Evolutionary conservation across 768 basidiomycete species (phyloP).

Genomic region (Leccinum boreale): DNA sequence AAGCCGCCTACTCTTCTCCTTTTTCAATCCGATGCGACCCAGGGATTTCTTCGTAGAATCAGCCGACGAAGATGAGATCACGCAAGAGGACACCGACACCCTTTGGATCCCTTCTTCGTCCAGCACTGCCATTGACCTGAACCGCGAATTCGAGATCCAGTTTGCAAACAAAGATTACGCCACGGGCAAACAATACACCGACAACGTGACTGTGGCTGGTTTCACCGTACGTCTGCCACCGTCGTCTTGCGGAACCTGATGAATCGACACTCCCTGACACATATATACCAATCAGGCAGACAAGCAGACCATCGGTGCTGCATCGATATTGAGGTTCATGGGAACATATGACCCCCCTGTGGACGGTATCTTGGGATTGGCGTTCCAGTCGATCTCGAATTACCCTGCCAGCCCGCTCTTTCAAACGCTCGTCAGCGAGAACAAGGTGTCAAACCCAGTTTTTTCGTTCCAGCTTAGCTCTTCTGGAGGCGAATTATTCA

Average conservation of each 20-base stretch:
- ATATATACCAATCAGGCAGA: neutral
- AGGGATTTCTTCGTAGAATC: neutral
- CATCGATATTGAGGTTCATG: too few relatives aligned
- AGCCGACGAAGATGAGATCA: neutral
- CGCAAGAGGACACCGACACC: neutral
- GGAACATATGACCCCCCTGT: too few relatives aligned
- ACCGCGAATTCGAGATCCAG: neutral
- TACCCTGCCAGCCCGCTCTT: too few relatives aligned
- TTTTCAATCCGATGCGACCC: neutral
- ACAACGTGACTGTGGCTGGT: neutral
- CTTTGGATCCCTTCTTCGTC: neutral
- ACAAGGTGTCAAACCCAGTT: too few relatives aligned
- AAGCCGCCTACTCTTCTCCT: neutral
- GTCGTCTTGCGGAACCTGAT: neutral
- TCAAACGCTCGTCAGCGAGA: too few relatives aligned
- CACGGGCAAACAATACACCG: neutral
- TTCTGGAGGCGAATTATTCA: too few relatives aligned
- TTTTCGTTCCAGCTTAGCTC: too few relatives aligned
- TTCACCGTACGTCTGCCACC: neutral
- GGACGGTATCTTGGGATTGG: too few relatives aligned
- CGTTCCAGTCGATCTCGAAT: too few relatives aligned
- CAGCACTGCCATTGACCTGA: neutral
- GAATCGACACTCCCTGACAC: neutral
- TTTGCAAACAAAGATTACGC: neutral
- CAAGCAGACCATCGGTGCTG: constrained; percentile 6